Conservation (phyloP, 1,284 basidiomycete species). For the Boletus holoroseus region DNA sequence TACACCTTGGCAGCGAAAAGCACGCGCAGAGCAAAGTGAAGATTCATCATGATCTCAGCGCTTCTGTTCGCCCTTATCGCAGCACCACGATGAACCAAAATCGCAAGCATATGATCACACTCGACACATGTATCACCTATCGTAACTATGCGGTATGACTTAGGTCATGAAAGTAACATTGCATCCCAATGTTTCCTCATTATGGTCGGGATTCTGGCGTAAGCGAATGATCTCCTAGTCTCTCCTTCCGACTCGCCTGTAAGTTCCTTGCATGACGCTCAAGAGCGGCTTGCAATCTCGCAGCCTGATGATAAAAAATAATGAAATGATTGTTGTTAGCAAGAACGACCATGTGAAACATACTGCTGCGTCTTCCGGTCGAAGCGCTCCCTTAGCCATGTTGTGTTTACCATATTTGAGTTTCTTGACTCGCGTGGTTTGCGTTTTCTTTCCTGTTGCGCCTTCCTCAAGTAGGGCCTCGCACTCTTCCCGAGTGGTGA, state of each 20-base stretch:
- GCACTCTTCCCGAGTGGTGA: constrained; percentile 69
- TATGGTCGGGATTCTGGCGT: constrained; percentile 18
- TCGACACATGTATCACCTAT: constrained; percentile 25
- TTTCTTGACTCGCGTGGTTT: constrained; percentile 39
- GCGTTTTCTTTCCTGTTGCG: constrained; percentile 41
- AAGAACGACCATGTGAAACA: constrained; percentile 19
- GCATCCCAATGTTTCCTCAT: constrained; percentile 12
- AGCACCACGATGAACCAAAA: constrained; percentile 9
- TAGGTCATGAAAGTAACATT: constrained; percentile 15
- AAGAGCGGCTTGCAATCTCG: constrained; percentile 52
- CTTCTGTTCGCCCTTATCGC: constrained; percentile 7
- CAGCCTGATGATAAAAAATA: constrained; percentile 37
- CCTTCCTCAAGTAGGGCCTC: constrained; percentile 51
- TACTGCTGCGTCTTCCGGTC: constrained; percentile 76
- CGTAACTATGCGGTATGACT: constrained; percentile 22
- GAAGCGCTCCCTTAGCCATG: constrained; percentile 76
- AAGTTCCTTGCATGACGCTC: constrained; percentile 54
- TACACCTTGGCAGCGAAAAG: constrained; percentile 49
- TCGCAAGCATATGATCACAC: constrained; percentile 13
- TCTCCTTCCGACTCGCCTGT: constrained; percentile 29
- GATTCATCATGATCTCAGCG: constrained; percentile 39
- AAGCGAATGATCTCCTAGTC: constrained; percentile 21
- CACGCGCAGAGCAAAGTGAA: constrained; percentile 53
- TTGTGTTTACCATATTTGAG: constrained; percentile 69
- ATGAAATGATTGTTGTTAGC: background rate